These are phyloP conservation scores for Tolypocladium album DNA, from an alignment of 2,329 filamentous ascomycete species.

Conservation along the genomic window DNA sequence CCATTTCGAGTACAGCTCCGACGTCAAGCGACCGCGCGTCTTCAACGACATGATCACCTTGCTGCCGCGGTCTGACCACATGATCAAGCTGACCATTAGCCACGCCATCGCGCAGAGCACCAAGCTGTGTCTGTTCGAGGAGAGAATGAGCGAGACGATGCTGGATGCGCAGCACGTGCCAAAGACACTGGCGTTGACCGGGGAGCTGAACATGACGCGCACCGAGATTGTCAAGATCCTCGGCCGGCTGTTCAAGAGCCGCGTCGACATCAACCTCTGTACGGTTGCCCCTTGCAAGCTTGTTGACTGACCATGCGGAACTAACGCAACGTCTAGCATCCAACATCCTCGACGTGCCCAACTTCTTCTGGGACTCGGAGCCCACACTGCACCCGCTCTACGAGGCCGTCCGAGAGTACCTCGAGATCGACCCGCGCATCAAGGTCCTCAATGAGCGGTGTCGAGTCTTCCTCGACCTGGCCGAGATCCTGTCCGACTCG, in stretches of 20 bases:
- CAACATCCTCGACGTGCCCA: conserved; percentile 91
- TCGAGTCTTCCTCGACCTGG: conserved; percentile 89
- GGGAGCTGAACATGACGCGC: conserved; percentile 80
- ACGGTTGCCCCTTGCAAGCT: conserved; percentile 27
- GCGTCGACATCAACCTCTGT: conserved; percentile 97
- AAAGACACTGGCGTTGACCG: conserved; percentile 77
- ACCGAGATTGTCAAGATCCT: conserved; percentile 89
- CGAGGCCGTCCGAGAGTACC: conserved; percentile 86
- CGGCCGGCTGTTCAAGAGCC: conserved; percentile 80
- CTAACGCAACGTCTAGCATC: conserved; percentile 49
- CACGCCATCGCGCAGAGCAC: conserved; percentile 97
- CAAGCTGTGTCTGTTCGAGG: conserved; percentile 91
- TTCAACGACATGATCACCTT: conserved; percentile 99
- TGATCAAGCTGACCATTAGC: conserved; percentile 97
- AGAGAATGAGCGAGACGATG: conserved; percentile 93
- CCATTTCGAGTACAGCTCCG: conserved; percentile 89
- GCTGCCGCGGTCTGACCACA: conserved; percentile 81
- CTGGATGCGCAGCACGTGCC: conserved; percentile 84
- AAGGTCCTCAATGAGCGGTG: conserved; percentile 96
- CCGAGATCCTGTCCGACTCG: conserved; percentile 85
- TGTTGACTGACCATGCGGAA: not conserved
- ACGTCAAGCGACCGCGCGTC: conserved; percentile 77
- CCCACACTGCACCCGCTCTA: conserved; percentile 92
- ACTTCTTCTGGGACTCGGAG: conserved; percentile 98
- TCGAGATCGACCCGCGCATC: conserved; percentile 93